Conservation (phyloP, 2,329 filamentous ascomycete genomes). For the Alternaria arbusti region DNA sequence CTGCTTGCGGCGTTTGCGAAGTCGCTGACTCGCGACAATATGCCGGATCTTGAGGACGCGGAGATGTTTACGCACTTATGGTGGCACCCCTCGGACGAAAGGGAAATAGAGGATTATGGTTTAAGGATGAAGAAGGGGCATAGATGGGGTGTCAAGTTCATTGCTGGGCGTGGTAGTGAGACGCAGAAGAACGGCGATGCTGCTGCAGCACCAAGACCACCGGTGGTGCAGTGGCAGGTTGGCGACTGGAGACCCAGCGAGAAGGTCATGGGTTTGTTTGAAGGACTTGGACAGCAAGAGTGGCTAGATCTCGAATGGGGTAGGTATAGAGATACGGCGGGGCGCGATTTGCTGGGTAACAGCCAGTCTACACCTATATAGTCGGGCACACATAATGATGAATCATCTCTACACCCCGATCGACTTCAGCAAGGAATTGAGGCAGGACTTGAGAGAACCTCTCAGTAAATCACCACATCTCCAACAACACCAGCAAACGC, state of each 20-base stretch:
- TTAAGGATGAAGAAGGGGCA: conserved; percentile 14
- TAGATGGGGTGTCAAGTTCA: conserved; percentile 17
- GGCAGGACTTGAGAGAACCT: too few species aligned
- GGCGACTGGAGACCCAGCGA: conserved; percentile 18
- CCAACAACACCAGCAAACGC: neutral
- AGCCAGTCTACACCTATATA: conserved; percentile 8
- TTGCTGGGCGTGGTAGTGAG: conserved; percentile 8
- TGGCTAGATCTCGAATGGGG: conserved; percentile 13
- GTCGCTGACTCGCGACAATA: conserved; percentile 11
- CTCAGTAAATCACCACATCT: neutral
- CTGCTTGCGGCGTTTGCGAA: conserved; percentile 17
- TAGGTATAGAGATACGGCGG: conserved; percentile 4
- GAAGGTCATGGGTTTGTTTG: conserved; percentile 11
- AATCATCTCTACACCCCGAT: neutral
- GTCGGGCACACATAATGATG: neutral
- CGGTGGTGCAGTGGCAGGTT: conserved; percentile 20
- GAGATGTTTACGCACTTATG: conserved; percentile 19
- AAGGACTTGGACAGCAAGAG: conserved; percentile 16
- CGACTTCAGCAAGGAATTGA: neutral
- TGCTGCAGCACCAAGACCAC: conserved; percentile 2
- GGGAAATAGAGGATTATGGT: conserved; percentile 4
- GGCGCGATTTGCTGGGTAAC: conserved; percentile 8
- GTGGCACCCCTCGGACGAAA: conserved; percentile 7
- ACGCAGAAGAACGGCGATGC: neutral
- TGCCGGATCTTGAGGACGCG: conserved; percentile 14